A percentile compares a stretch with the other conserved stretches of the same genome.
phyloP scores from a whole-genome alignment of 305 asterid species.

The Plantago rigida region DNA sequence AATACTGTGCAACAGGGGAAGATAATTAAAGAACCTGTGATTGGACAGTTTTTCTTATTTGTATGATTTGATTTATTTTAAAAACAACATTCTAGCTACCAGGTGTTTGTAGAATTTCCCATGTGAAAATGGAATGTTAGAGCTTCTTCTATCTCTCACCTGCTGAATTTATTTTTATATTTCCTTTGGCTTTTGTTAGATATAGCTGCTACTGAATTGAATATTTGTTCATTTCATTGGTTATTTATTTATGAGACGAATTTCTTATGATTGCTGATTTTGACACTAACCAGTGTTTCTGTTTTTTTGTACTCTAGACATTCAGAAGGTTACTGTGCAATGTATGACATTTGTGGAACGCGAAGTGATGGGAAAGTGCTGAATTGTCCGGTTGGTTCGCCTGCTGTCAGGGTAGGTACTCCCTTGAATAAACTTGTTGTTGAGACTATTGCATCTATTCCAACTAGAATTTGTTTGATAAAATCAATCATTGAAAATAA shows the following conservation, averaged over 20 bases:
- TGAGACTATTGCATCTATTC: background rate
- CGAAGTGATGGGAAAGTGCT: constrained; percentile 80
- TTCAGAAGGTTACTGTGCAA: constrained; percentile 72
- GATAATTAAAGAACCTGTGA: background rate
- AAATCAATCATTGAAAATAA: background rate
- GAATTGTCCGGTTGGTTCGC: constrained; percentile 74
- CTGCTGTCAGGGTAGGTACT: constrained; percentile 59
- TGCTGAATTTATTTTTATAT: too few species aligned
- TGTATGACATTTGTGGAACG: constrained; percentile 86
- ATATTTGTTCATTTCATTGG: background rate
- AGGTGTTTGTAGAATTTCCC: background rate
- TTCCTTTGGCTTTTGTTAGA: background rate
- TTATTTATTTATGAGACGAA: constrained; percentile 5
- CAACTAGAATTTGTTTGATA: background rate
- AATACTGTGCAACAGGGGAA: background rate
- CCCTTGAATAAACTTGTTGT: background rate
- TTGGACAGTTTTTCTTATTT: background rate
- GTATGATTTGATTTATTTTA: background rate
- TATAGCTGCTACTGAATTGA: background rate
- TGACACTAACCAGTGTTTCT: constrained; percentile 4
- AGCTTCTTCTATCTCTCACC: too few species aligned
- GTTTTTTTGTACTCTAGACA: constrained; percentile 34
- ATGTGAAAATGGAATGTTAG: background rate
- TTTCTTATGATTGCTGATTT: constrained; percentile 11
- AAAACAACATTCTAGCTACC: too few species aligned